Evolutionary conservation across 495 filamentous ascomycete species (phyloP).

Genomic region (Monascus purpureus): DNA sequence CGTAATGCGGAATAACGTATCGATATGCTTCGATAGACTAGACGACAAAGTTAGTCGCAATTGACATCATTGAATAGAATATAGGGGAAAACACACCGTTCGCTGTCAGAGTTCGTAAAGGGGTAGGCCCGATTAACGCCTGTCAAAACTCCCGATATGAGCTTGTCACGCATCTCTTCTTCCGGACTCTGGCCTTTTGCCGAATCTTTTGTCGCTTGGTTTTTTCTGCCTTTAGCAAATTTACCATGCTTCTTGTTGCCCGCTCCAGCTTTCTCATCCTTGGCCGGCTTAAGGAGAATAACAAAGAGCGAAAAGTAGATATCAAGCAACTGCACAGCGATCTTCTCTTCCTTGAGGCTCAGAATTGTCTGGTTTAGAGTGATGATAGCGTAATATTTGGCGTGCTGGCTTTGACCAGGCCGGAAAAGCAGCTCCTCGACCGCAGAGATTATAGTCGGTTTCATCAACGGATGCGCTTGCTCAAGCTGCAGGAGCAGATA

Average conservation of each 20-base stretch:
- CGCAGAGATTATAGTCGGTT: slow-evolving; percentile 63
- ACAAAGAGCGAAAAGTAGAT: slow-evolving; percentile 88
- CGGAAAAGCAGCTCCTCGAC: slow-evolving; percentile 85
- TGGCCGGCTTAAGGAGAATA: slow-evolving; percentile 49
- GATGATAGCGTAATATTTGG: slow-evolving; percentile 91
- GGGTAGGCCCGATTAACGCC: slow-evolving; percentile 94
- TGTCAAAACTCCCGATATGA: slow-evolving; percentile 78
- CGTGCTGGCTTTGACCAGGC: slow-evolving; percentile 70
- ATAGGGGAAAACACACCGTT: slow-evolving; percentile 36
- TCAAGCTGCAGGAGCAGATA: slow-evolving; percentile 85
- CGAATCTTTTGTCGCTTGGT: slow-evolving; percentile 35
- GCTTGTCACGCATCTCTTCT: slow-evolving; percentile 70
- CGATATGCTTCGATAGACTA: slow-evolving; percentile 71
- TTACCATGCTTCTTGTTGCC: slow-evolving; percentile 24
- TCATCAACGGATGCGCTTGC: slow-evolving; percentile 84
- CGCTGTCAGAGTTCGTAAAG: slow-evolving; percentile 69
- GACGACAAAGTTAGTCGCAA: slow-evolving; percentile 12
- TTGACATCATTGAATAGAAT: neutral
- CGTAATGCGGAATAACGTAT: slow-evolving; percentile 86
- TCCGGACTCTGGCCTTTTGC: slow-evolving; percentile 35
- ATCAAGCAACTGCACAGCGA: slow-evolving; percentile 68
- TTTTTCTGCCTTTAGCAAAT: slow-evolving; percentile 31
- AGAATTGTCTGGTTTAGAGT: slow-evolving; percentile 93
- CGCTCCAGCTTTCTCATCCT: slow-evolving; percentile 14
- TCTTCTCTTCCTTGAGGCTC: slow-evolving; percentile 62